Evolutionary conservation across 495 filamentous ascomycete species (phyloP), one percentile per base, ranked within the genome.

Genomic region (Podospora comata): DNA sequence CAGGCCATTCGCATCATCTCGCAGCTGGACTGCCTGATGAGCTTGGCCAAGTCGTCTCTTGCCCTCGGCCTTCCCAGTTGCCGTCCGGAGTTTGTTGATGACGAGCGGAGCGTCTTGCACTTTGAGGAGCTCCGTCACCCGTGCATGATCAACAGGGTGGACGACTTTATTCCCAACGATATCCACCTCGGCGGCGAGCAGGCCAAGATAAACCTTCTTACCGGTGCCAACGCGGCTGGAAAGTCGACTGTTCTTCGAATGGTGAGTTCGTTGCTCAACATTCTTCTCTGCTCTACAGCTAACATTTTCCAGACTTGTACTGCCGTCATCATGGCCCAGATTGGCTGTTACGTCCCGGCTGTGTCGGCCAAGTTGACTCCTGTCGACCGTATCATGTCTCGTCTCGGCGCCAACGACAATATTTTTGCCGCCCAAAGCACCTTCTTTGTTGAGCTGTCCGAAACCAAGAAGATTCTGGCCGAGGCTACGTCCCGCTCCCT

Each of bases 191-290:
- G 95, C 60, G 96, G 96, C 44, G 81, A 86, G 56, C 77, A 83
- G 28, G 78, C 93, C 61, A 97, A 93, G 74, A 94, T 99, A 72
- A 91, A 92, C 73, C 85, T 99, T 55, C 86, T 99, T 54, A 99
- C 95, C 4, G 95, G 95, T 73, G 95, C 95, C 58, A 99, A 99
- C 77, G 95, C 95, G 7, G 96, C 95, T 63, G 95, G 95, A 76
- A 99, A 99, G 81, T 99, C 95, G 9, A 99, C 95, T n/a, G 86
- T 98, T 65, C 88, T 99, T 20, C 88, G 95, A 69, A 98, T 98
- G 96, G 91, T 94, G 83, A 76, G 85, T 78, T 34, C 39, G 5
- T 55, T 27, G 28, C 56, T 26, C 9, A 56, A 65, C 65, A 20
- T 11, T 59, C n/a, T 56, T 19, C 65, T 71, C 39, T 69, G 23